phyloP scores from a whole-genome alignment of 495 filamentous ascomycete species.

The Annulohypoxylon maeteangense region DNA sequence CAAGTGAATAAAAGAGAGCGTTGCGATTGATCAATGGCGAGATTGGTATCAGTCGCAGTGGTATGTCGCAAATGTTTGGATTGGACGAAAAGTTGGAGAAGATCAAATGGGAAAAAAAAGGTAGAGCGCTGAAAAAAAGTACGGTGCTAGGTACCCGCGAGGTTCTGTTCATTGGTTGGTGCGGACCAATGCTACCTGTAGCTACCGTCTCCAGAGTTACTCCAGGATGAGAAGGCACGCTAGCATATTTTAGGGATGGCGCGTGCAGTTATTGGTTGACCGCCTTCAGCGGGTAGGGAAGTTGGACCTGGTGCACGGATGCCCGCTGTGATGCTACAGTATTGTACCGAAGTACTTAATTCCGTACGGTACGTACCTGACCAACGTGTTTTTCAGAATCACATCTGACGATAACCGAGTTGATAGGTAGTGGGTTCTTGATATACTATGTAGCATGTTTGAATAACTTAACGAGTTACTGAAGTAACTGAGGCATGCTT shows the following conservation, averaged over 20 bases:
- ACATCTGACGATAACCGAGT: neutral
- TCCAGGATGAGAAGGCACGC: conserved; percentile 30
- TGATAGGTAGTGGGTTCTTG: neutral
- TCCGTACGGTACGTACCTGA: neutral
- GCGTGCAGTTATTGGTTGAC: conserved; percentile 24
- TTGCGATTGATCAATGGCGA: conserved; percentile 37
- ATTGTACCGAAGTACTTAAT: conserved; percentile 8
- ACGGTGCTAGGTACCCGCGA: conserved; percentile 9
- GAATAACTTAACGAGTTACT: no score
- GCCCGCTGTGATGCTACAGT: conserved; percentile 20
- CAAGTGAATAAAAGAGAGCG: conserved; percentile 10
- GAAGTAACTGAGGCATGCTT: neutral
- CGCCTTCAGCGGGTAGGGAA: conserved; percentile 16
- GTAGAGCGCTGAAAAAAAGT: conserved; percentile 32
- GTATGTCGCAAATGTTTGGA: conserved; percentile 32
- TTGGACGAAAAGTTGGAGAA: conserved; percentile 32
- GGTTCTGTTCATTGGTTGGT: conserved; percentile 37
- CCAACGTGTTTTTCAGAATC: neutral
- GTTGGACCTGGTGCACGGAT: conserved; percentile 22
- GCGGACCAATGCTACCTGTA: conserved; percentile 15
- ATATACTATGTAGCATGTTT: neutral
- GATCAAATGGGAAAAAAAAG: conserved; percentile 20
- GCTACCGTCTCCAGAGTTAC: conserved; percentile 39
- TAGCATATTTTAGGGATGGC: conserved; percentile 25
- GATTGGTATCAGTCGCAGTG: conserved; percentile 30